A percentile compares a stretch with the other conserved stretches of the same genome.
Evolutionary conservation across 2,329 filamentous ascomycete genomes (phyloP).

Genomic region (Chaetothyriales sp.): DNA sequence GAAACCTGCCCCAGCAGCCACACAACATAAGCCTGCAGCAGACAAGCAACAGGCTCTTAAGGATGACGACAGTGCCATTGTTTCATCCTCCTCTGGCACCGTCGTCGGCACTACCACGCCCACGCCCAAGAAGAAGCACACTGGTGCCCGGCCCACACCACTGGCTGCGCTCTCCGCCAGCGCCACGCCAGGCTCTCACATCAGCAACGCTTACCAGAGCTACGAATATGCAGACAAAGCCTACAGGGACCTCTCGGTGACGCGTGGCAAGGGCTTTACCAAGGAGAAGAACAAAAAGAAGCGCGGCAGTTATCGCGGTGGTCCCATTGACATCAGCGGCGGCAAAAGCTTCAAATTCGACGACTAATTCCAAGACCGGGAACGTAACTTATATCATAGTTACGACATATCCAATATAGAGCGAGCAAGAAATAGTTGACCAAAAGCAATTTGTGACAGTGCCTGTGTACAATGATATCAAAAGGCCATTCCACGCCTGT

Average conservation of each 20-base stretch:
- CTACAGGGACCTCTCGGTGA: slow-evolving; percentile 74
- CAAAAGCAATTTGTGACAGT: too few relatives aligned
- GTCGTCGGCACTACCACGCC: slow-evolving; percentile 9
- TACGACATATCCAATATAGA: not conserved
- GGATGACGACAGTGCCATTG: slow-evolving; percentile 1
- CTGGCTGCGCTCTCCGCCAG: slow-evolving; percentile 58
- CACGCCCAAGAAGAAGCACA: slow-evolving; percentile 25
- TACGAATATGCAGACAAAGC: slow-evolving; percentile 84
- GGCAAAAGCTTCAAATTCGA: slow-evolving; percentile 91
- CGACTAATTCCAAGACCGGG: slow-evolving; percentile 43
- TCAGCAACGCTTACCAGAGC: slow-evolving; percentile 65
- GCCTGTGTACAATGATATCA: too few relatives aligned
- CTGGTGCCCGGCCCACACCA: slow-evolving; percentile 49
- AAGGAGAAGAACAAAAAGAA: slow-evolving; percentile 99
- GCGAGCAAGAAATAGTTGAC: not conserved
- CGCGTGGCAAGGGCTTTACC: slow-evolving; percentile 90
- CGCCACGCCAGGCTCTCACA: slow-evolving; percentile 52
- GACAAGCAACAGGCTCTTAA: not conserved
- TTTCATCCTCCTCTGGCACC: slow-evolving; percentile 13
- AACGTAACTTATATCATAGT: not conserved
- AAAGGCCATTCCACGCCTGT: too few relatives aligned
- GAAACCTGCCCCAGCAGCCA: slow-evolving; percentile 1
- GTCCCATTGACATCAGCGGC: slow-evolving; percentile 65
- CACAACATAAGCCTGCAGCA: not conserved
- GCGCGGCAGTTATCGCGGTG: slow-evolving; percentile 77